Evolutionary conservation across 2,329 filamentous ascomycete genomes (phyloP), one percentile per base, ranked within the genome.

Genomic region (Chrysosporium keratinophilum): DNA sequence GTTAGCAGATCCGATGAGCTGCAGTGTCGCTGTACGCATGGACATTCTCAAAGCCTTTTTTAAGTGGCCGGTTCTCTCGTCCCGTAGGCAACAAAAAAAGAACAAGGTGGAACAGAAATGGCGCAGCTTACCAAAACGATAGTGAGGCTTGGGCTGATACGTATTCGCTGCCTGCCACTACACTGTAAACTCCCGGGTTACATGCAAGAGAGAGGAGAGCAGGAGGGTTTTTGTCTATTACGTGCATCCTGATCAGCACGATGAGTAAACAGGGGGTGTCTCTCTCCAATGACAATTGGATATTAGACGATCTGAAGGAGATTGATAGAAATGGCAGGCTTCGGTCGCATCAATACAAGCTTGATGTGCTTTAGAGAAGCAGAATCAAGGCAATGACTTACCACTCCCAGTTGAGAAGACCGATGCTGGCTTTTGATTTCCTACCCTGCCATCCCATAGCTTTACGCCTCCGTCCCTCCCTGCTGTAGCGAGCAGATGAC

Each of bases 141-240:
- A 74, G 68, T 45, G 68, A 60, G 4, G 72, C 71, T 57, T 73
- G 70, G 2, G 65, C 68, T 15, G 69, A 68, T 19, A 64, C 69
- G 15, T 78, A 69, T 60, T 83, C 80, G 1, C 77, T 79, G 1
- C 79, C 80, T 7, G 76, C 75, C 48, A 76, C 79, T 41, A 82
- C 63, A 45, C 71, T 71, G 55, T 76, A 72, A 11, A 70, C 69
- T 37, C 64, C 64, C 4, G 67, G 65, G 57, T 72, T 70, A 58
- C 74, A 76, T 28, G 76, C 73, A 15, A 82, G 63, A 12, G 79
- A 77, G 20, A 80, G 74, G 45, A 81, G 71, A 31, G 76, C 70
- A 3, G 74, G 70, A 39, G 7, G 23, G 23, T 73, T 69, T 56
- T 72, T 75, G 35, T 72, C 77, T 77, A 59, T 28, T 12, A 34